Evolutionary conservation across 2,329 filamentous ascomycete genomes (phyloP), one percentile per base, ranked within the genome.

Genomic region (Lecanicillium sp.): DNA sequence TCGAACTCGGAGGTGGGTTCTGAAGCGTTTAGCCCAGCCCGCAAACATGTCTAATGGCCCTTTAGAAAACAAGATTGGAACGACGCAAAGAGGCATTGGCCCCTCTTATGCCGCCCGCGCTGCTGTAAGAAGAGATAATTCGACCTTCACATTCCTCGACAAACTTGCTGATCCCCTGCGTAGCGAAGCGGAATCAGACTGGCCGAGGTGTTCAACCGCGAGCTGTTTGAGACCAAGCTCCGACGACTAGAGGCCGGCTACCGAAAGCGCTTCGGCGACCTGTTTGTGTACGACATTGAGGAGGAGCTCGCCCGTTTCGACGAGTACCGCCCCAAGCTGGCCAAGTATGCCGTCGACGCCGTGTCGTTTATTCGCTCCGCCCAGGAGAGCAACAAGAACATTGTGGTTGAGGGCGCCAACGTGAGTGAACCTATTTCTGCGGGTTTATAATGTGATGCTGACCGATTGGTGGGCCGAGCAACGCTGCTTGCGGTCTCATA

Each of bases 221-320:
- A 72, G 29, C 55, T 70, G 7, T 87, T 88, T 49, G 82, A 86
- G 61, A 54, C 60, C 29, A 84, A 83, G 58, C 61, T 88, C 31
- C 69, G 79, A 29, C 61, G 66, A 17, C 62, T 88, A 34, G 80
- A 73, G 8, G 49, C 60, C 5, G 77, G 72, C 72, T 49, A 65
- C 85, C 38, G 67, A 68, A 79, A 81, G 63, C 68, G 81, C 37
- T 87, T 78, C 50, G 82, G 83, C 7, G 74, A 82, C 47, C 60
- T 84, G 18, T 60, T 83, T 39, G 56, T 77, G 46, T 76, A 77
- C 55, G 78, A 87, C 45, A 70, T 81, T 6, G 81, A 88, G 48
- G 77, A 79, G 25, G 84, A 88, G 62, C 72, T 88, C 46, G 58
- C 56, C 14, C 65, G 67, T 29, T 85, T 81, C 61, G 69, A 75